Conservation (phyloP, 106 monocot species). For the Dactylorhiza incarnata region DNA sequence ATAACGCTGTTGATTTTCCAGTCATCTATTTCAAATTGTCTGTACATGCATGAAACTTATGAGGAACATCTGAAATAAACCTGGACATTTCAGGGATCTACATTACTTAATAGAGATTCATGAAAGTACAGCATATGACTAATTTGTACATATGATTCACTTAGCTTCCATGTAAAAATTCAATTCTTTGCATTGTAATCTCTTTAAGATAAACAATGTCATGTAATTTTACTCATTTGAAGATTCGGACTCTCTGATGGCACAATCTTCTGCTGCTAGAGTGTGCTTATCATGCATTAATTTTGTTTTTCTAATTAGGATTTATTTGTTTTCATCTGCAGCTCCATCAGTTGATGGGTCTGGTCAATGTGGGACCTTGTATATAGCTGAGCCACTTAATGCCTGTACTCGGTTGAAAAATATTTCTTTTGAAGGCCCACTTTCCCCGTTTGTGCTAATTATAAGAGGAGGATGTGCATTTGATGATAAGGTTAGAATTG, state of each 20-base stretch:
- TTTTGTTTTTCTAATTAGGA: neutral
- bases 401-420: constrained; percentile 64
- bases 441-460: constrained; percentile 60
- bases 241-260: too few species aligned
- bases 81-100: neutral
- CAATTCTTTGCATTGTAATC: neutral
- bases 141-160: neutral
- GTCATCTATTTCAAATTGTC: neutral
- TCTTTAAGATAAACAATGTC: too few species aligned
- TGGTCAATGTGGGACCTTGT: constrained; percentile 57
- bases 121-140: neutral
- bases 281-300: neutral
- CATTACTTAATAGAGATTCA: neutral
- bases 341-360: constrained; percentile 67
- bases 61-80: neutral
- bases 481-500: constrained; percentile 79
- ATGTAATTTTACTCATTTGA: too few species aligned
- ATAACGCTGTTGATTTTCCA: neutral
- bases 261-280: neutral
- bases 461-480: constrained; percentile 82
- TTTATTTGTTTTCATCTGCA: constrained; percentile 31
- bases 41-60: neutral
- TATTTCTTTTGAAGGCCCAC: constrained; percentile 26
- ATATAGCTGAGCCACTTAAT: constrained; percentile 72
- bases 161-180: neutral